These are phyloP conservation scores for Thinopyrum elongatum DNA, from an alignment of 176 grass and related monocot species.

Conservation along the genomic window DNA sequence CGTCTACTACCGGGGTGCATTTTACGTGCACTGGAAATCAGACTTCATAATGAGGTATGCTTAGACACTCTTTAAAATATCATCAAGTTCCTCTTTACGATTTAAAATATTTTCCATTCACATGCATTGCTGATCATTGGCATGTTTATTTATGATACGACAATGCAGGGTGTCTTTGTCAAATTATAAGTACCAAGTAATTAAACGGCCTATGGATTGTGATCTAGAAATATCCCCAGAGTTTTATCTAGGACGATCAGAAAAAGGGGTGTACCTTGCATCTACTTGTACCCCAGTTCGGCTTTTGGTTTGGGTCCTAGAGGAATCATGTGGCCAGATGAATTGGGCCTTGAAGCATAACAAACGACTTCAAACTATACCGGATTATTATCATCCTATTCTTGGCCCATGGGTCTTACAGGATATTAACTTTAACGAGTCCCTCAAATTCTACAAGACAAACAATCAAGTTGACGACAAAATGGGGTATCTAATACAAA, in stretches of 20 bases:
- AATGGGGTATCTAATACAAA: not conserved
- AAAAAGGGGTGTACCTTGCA: not conserved
- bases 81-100: not conserved
- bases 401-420: not conserved
- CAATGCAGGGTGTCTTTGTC: not conserved
- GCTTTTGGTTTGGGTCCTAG: conserved; percentile 6
- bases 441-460: not conserved
- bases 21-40: not conserved
- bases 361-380: not conserved
- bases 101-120: not conserved
- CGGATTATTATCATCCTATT: not conserved
- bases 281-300: accelerated
- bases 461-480: not conserved
- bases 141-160: not conserved
- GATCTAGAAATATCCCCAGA: accelerated
- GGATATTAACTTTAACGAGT: not conserved
- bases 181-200: not conserved
- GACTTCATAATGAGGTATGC: not conserved
- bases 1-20: not conserved
- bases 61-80: not conserved
- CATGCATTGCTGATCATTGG: not conserved
- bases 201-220: not conserved
- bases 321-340: not conserved
- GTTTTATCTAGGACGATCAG: conserved; percentile 3
- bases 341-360: not conserved